Evolutionary conservation across 2,329 filamentous ascomycete species (phyloP).

Genomic region (Aureobasidium lini): DNA sequence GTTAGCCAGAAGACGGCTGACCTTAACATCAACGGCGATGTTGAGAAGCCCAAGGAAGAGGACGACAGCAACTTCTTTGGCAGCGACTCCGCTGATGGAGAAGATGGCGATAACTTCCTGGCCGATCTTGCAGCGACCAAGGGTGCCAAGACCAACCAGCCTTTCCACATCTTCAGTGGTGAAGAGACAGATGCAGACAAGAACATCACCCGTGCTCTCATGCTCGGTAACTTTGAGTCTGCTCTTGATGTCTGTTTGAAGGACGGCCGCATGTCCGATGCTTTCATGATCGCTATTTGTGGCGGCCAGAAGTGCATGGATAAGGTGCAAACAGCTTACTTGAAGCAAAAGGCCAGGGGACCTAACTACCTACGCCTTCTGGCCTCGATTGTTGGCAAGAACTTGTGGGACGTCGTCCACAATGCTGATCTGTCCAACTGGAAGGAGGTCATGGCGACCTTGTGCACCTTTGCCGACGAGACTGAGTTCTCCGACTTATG

Average conservation of each 20-base stretch:
- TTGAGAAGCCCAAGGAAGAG: conserved; percentile 30
- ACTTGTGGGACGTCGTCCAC: conserved; percentile 95
- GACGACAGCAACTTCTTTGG: conserved; percentile 59
- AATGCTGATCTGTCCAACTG: conserved; percentile 89
- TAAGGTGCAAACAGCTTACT: conserved; percentile 86
- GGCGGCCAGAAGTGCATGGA: conserved; percentile 89
- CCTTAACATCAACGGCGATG: conserved; percentile 47
- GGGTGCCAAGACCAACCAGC: conserved; percentile 85
- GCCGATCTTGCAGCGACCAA: conserved; percentile 79
- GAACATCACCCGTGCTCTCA: conserved; percentile 75
- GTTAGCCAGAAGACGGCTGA: conserved; percentile 36
- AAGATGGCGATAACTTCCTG: conserved; percentile 77
- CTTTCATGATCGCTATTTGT: conserved; percentile 96
- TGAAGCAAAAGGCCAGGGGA: conserved; percentile 70
- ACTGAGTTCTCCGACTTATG: conserved; percentile 90
- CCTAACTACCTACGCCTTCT: conserved; percentile 90
- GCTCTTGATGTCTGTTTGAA: conserved; percentile 83
- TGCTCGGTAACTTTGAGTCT: conserved; percentile 84
- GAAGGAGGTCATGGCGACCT: conserved; percentile 93
- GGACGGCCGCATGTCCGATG: conserved; percentile 79
- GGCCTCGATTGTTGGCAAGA: conserved; percentile 88
- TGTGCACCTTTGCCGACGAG: conserved; percentile 91
- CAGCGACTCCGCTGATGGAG: conserved; percentile 48
- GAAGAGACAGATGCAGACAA: conserved; percentile 79
- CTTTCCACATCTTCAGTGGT: conserved; percentile 82